phyloP scores from a whole-genome alignment of 1,284 basidiomycete species.

The Trichosporon coremiiforme region DNA sequence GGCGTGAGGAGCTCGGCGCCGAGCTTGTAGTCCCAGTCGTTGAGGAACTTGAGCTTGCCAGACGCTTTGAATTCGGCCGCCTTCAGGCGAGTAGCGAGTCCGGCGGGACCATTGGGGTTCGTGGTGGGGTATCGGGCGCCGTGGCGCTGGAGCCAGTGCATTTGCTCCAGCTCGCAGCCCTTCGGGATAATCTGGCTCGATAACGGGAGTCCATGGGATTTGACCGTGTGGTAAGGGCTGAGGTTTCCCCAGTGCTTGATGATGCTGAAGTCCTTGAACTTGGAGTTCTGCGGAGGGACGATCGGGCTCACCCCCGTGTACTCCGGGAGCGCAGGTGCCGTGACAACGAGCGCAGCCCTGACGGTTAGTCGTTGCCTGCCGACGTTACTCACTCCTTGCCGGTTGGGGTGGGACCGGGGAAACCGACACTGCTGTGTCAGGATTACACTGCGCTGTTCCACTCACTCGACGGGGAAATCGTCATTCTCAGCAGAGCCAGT shows the following conservation, averaged over 20 bases:
- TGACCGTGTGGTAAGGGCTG: slow-evolving; percentile 57
- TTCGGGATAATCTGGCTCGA: slow-evolving; percentile 52
- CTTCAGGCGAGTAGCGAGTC: slow-evolving; percentile 41
- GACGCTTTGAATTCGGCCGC: slow-evolving; percentile 40
- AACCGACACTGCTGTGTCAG: slow-evolving; percentile 64
- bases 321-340: slow-evolving; percentile 73
- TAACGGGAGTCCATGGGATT: slow-evolving; percentile 57
- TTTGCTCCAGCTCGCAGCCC: slow-evolving; percentile 52
- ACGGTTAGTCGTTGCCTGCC: slow-evolving; percentile 19
- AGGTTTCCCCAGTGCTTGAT: slow-evolving; percentile 59
- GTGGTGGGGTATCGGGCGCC: slow-evolving; percentile 56
- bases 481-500: slow-evolving; percentile 27
- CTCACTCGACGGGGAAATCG: slow-evolving; percentile 54
- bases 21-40: slow-evolving; percentile 58
- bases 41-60: slow-evolving; percentile 58
- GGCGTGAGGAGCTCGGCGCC: slow-evolving; percentile 60
- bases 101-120: slow-evolving; percentile 41
- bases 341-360: slow-evolving; percentile 69
- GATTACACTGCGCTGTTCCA: neutral
- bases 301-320: slow-evolving; percentile 71
- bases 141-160: slow-evolving; percentile 58
- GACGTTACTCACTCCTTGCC: slow-evolving; percentile 65
- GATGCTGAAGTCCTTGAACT: slow-evolving; percentile 47
- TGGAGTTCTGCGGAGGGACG: slow-evolving; percentile 54
- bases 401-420: slow-evolving; percentile 78